Conservation (phyloP, 352 stramenopile genomes). For the Phytophthora cactorum region DNA sequence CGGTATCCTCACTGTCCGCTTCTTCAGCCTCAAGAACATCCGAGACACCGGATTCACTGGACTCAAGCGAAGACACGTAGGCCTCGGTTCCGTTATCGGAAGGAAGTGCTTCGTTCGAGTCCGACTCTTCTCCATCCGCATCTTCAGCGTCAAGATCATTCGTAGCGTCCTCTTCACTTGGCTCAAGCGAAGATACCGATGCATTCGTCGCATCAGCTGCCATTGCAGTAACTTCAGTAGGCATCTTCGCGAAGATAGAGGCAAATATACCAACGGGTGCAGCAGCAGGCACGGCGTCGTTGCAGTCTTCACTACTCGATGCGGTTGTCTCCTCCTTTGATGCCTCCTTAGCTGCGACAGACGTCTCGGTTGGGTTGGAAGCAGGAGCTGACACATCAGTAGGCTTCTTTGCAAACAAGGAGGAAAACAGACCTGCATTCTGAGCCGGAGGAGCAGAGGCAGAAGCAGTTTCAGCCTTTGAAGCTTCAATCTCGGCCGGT, state of each 20-base stretch:
- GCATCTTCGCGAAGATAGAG: conserved; percentile 36
- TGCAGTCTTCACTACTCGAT: conserved; percentile 9
- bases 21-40: conserved; percentile 33
- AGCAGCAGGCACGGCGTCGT: background rate
- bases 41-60: conserved; percentile 15
- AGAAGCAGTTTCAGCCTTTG: conserved; percentile 7
- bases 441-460: conserved; percentile 8
- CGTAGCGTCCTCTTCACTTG: conserved; percentile 18
- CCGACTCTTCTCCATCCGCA: conserved; percentile 32
- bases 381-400: background rate
- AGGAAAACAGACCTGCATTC: conserved; percentile 20
- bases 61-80: conserved; percentile 15
- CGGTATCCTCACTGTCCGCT: conserved; percentile 37
- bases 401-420: conserved; percentile 32
- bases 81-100: conserved; percentile 14
- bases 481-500: background rate
- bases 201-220: conserved; percentile 10
- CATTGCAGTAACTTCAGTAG: conserved; percentile 5
- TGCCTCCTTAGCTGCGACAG: conserved; percentile 1
- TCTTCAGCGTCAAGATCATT: conserved; percentile 30
- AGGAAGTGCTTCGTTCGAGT: conserved; percentile 23
- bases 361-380: background rate
- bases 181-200: conserved; percentile 26
- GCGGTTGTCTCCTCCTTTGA: conserved; percentile 5
- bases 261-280: conserved; percentile 32